Conservation (phyloP, 2,329 filamentous ascomycete genomes). For the Fusarium pseudonygamai region DNA sequence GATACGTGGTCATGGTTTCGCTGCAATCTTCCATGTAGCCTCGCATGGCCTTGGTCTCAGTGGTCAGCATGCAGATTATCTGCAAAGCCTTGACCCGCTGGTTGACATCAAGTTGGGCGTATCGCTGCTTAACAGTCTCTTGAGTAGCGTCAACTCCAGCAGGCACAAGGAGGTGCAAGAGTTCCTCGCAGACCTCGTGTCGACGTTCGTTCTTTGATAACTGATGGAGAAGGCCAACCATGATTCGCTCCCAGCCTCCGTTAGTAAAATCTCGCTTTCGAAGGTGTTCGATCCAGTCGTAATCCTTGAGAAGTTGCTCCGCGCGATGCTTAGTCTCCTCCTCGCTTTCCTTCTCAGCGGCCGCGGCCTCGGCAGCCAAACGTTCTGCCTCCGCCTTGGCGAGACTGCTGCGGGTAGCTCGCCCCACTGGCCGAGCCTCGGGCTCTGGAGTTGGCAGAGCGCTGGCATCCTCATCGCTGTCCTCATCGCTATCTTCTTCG, state of each 20-base stretch:
- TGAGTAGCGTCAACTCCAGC: constrained; percentile 77
- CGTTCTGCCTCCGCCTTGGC: constrained; percentile 81
- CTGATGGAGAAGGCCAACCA: constrained; percentile 87
- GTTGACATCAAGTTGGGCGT: constrained; percentile 83
- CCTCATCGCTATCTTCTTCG: constrained; percentile 73
- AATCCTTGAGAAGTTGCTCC: constrained; percentile 76
- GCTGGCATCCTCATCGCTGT: constrained; percentile 66
- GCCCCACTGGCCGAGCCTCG: constrained; percentile 71
- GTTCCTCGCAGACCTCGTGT: constrained; percentile 77
- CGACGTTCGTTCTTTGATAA: constrained; percentile 79
- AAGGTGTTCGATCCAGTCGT: constrained; percentile 87
- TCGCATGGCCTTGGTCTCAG: constrained; percentile 86
- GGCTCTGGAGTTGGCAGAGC: constrained; percentile 72
- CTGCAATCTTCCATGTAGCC: constrained; percentile 92
- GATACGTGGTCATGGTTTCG: constrained; percentile 91
- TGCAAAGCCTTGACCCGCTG: constrained; percentile 82
- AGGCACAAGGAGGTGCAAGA: constrained; percentile 84
- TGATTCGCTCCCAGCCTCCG: constrained; percentile 90
- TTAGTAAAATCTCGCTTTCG: constrained; percentile 85
- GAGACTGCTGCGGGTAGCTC: constrained; percentile 86
- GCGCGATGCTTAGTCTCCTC: constrained; percentile 72
- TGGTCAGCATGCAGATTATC: constrained; percentile 84
- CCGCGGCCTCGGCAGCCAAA: constrained; percentile 67
- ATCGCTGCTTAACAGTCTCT: constrained; percentile 77
- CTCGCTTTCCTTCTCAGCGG: constrained; percentile 60